A percentile compares a stretch with the other conserved stretches of the same genome.
Conservation (phyloP, 169 alveolate genomes). For the Toxoplasma gondii region DNA sequence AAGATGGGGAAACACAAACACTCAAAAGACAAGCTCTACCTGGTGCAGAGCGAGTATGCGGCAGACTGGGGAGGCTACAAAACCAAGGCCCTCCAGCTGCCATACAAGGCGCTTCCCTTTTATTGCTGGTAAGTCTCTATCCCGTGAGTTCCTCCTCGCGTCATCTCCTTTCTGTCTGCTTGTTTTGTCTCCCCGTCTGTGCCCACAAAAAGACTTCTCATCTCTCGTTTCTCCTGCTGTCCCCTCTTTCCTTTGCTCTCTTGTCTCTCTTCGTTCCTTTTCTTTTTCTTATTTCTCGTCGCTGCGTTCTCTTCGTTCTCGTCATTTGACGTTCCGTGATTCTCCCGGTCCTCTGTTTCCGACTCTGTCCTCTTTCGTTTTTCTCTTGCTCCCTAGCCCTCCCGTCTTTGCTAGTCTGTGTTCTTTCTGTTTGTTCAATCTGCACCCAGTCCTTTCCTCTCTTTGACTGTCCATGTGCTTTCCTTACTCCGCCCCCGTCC, state of each 20-base stretch:
- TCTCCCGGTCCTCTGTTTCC: no score
- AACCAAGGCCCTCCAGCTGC: slow-evolving; percentile 69
- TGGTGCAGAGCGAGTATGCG: slow-evolving; percentile 88
- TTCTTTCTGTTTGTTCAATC: no score
- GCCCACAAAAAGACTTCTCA: background rate
- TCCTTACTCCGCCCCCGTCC: no score
- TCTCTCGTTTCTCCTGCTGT: background rate
- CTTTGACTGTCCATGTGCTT: no score
- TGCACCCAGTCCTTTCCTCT: no score
- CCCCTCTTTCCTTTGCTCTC: background rate
- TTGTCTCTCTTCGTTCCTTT: background rate
- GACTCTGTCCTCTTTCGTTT: no score
- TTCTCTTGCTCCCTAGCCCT: no score
- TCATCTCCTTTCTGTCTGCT: background rate
- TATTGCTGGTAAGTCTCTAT: slow-evolving; percentile 75
- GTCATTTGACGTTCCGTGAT: no score
- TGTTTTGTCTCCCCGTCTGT: background rate
- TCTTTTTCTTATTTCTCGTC: background rate
- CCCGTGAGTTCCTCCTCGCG: background rate
- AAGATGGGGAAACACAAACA: slow-evolving; percentile 92
- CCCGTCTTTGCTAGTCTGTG: no score
- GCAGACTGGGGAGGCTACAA: slow-evolving; percentile 91
- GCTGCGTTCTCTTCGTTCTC: no score
- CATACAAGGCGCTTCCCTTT: slow-evolving; percentile 81
- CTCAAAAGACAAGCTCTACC: slow-evolving; percentile 90